Conservation (phyloP, 23 red algal species). For the Chondrus crispus region DNA sequence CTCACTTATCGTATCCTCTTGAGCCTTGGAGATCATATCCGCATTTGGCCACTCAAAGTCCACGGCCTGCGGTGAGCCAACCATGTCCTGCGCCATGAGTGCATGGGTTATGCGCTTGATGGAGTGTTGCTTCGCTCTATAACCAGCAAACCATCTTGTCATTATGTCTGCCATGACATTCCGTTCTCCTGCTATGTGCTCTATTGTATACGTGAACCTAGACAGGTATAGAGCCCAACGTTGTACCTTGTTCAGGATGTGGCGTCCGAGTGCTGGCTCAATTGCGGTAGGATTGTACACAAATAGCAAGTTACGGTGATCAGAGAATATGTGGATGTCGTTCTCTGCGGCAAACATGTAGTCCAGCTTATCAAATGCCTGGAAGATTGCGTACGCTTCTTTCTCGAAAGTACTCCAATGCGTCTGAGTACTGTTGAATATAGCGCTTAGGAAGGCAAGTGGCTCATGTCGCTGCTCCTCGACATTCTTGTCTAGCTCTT, state of each 20-base stretch:
- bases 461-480: conserved; percentile 18
- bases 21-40: neutral
- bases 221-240: conserved; percentile 39
- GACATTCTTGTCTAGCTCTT: neutral
- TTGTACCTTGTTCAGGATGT: conserved; percentile 18
- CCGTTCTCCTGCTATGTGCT: neutral
- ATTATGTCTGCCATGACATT: conserved; percentile 47
- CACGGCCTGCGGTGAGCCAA: neutral
- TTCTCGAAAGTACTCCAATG: conserved; percentile 16
- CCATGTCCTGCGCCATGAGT: neutral
- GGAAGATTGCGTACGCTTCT: conserved; percentile 28
- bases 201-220: conserved; percentile 9
- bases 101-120: neutral
- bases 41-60: neutral
- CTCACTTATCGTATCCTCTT: neutral
- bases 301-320: conserved; percentile 28
- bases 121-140: neutral
- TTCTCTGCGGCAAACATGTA: neutral
- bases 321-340: neutral
- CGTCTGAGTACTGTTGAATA: neutral
- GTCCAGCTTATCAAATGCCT: conserved; percentile 22
- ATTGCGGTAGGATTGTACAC: neutral
- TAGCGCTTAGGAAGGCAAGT: neutral
- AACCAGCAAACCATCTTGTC: conserved; percentile 15
- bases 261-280: neutral